phyloP scores from a whole-genome alignment of 2,329 filamentous ascomycete genomes.

The Cordyceps cateniannulata region DNA sequence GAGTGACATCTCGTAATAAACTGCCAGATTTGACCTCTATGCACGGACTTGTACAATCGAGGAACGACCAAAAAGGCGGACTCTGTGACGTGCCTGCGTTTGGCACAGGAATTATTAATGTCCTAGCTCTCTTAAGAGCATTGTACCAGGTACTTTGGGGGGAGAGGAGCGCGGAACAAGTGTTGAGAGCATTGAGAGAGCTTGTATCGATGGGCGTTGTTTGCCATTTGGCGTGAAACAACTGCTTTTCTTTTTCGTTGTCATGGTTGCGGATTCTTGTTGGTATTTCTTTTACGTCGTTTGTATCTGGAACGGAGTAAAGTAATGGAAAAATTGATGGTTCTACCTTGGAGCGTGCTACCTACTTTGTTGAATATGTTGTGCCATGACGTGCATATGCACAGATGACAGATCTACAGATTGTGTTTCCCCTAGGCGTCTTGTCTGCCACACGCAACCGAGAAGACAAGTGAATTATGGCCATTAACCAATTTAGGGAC shows the following conservation, averaged over 20 bases:
- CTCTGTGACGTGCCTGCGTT: neutral
- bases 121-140: neutral
- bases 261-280: neutral
- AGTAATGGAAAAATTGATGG: slow-evolving; percentile 5
- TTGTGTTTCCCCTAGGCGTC: neutral
- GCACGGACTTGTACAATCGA: neutral
- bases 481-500: too few species aligned
- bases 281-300: neutral
- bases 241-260: neutral
- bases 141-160: neutral
- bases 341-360: neutral
- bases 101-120: neutral
- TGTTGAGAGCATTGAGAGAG: neutral
- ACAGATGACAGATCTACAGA: neutral
- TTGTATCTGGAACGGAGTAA: neutral
- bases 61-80: neutral
- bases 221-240: too few species aligned
- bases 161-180: neutral
- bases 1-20: neutral
- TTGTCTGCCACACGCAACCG: neutral
- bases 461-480: too few species aligned
- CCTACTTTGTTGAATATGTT: neutral
- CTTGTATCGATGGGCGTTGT: neutral
- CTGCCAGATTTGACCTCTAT: neutral
- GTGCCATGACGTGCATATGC: neutral